Evolutionary conservation across 441 rosid genomes (phyloP), one percentile per base, ranked within the genome.

Genomic region (Eutrema salsugineum): DNA sequence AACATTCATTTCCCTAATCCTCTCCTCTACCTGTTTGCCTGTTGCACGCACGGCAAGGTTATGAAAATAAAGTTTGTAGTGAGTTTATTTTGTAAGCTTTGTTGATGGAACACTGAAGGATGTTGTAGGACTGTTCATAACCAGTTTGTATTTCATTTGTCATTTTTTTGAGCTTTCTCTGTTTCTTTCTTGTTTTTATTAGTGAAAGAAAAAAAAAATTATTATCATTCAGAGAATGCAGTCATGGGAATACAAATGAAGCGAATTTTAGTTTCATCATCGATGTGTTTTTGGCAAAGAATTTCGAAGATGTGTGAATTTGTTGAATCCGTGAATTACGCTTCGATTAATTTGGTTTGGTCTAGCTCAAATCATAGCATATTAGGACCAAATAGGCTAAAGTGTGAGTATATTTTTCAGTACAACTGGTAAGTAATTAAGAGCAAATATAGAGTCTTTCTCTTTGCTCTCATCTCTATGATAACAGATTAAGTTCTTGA

Each of bases 61-160:
- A 15, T 63, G 49, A 32, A 43, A 56, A 20, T 63, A 19, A 11
- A 22, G 49, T 38, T 16, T 54, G 11, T n/a, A 43, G 65, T 28
- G 46, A 72, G 64, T 30, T 20, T 57, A 38, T 55, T 44, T 54
- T 51, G 39, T 43, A 44, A 35, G 43, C 16, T 50, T 49, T 39
- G 67, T 61, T 61, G 44, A 63, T 72, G 38, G 50, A 35, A 44
- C 2, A 44, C 2, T 64, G 38, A 57, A 55, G 28, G 35, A 72
- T 28, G 53, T 30, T 39, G 47, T 27, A 27, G 58, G 20, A 49
- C 59, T 59, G 59, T 54, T 55, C 20, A 63, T 47, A 47, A 64
- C 11, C 51, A 44, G 32, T 63, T 17, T 60, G 68, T 47, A 49
- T n/a, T 50, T 38, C 32, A 11, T 5, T 5, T 11, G 7, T 43